Evolutionary conservation across 306 rosid species (phyloP), one percentile per base, ranked within the genome.

Genomic region (Myrica gale): DNA sequence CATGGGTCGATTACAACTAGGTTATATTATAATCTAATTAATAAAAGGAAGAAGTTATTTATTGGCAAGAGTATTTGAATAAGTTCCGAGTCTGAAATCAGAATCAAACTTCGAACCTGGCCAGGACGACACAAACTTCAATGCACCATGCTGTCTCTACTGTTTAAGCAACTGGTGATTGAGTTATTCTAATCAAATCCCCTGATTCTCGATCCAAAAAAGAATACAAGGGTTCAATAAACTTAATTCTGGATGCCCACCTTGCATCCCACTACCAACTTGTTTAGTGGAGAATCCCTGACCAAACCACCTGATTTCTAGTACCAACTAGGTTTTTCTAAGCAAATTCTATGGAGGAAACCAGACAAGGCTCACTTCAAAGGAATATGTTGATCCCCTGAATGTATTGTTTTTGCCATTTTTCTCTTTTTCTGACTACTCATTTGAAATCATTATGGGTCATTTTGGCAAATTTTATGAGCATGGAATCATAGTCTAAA

Each of bases 91-190:
- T 20, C 11, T 4, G 48, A 63, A 56, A 61, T 41, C 72, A 75
- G 80, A 70, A 74, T 69, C 75, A 55, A 74, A 77, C 26, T 57
- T 32, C 26, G 73, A 74, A 70, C 74, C 32, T 63, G 67, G 46
- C 37, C 71, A 78, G 65, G 76, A 69, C 75, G 55, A 55, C 71
- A 73, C 79, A 65, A 68, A 55, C 21, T 42, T 54, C 58, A 47
- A 74, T 17, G 58, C 7, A n/a, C 42, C 17, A 73, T 26, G 77
- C 62, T 57, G 65, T 53, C 63, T 46, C 43, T 77, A 71, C 63
- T n/a, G 32, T 6, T 63, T 76, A 70, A 45, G 71, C 51, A 11
- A 57, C 13, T 71, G 61, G 47, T 70, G 71, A 39, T 70, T 70
- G 13, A 12, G 23, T 78, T 50, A 48, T 46, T 76, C 20, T 71